phyloP scores from a whole-genome alignment of 192 early-diverging fungal species.

The Tieghemiomyces parasiticus region DNA sequence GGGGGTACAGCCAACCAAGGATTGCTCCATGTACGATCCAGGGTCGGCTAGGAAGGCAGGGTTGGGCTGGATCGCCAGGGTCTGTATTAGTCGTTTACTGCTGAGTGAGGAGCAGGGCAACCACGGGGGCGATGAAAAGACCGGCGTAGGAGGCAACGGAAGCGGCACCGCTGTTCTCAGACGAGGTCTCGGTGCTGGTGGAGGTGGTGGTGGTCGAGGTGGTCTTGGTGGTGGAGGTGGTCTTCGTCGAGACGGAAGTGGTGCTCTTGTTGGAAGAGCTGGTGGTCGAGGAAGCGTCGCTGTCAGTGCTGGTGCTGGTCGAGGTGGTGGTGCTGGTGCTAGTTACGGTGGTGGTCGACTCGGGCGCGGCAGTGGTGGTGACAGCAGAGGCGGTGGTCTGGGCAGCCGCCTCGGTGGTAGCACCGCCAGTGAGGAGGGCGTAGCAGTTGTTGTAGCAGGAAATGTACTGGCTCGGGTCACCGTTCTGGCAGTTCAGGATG shows the following conservation, averaged over 20 bases:
- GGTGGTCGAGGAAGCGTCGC: too few species aligned
- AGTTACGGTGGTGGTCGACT: not conserved
- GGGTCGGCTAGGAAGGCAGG: not conserved
- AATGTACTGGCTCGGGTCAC: not conserved
- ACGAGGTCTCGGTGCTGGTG: not conserved
- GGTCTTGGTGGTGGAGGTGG: not conserved
- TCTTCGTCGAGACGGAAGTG: too few species aligned
- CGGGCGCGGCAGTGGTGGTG: not conserved
- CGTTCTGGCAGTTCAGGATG: not conserved
- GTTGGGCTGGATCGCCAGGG: not conserved
- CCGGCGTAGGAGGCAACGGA: not conserved
- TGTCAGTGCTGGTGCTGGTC: not conserved
- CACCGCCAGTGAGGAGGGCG: not conserved
- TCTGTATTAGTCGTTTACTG: not conserved
- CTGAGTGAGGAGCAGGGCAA: not conserved
- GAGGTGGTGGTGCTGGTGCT: not conserved
- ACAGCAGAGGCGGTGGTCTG: not conserved
- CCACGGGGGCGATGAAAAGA: constrained; percentile 8
- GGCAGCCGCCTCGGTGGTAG: not conserved
- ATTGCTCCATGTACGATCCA: not conserved
- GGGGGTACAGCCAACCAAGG: not conserved
- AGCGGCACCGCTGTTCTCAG: not conserved
- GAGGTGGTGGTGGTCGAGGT: not conserved
- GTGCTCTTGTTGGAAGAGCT: too few species aligned
- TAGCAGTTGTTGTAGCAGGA: not conserved